Evolutionary conservation across 176 grass and related monocot species (phyloP).

Genomic region (Tillandsia fasciculata): DNA sequence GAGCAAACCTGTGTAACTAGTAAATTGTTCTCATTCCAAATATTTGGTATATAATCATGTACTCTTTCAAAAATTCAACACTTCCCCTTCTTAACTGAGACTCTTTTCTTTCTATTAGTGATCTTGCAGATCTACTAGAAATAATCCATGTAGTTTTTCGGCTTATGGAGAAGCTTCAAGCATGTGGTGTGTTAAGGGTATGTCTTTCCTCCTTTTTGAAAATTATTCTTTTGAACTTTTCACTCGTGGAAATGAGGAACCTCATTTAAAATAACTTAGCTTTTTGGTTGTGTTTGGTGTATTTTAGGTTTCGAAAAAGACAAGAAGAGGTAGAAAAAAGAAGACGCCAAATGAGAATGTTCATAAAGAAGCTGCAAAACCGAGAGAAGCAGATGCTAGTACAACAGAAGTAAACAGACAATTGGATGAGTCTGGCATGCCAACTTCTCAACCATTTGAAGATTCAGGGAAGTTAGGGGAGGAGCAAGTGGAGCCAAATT

Average conservation of each 20-base stretch:
- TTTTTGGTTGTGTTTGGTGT: constrained; percentile 8
- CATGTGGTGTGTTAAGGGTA: constrained; percentile 80
- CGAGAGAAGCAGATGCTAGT: constrained; percentile 24
- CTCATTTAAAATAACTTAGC: background rate
- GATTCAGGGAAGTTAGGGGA: constrained; percentile 17
- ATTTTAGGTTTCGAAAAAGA: constrained; percentile 77
- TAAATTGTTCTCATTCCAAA: background rate
- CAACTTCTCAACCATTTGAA: constrained; percentile 30
- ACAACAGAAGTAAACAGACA: constrained; percentile 15
- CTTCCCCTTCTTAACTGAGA: constrained; percentile 14
- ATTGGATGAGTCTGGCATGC: constrained; percentile 21
- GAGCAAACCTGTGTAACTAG: background rate
- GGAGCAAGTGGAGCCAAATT: constrained; percentile 20
- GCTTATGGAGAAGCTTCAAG: constrained; percentile 95
- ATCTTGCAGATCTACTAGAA: constrained; percentile 88
- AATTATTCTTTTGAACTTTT: background rate
- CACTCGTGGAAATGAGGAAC: background rate
- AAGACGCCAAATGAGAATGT: constrained; percentile 36
- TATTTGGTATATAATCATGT: background rate
- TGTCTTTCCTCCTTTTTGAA: constrained; percentile 9
- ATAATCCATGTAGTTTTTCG: constrained; percentile 84
- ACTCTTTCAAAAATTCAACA: background rate
- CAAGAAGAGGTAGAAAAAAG: constrained; percentile 68
- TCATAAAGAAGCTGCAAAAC: constrained; percentile 13
- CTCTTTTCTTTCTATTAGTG: constrained; percentile 42